Percentiles rank a stretch among this genome's conserved stretches.
phyloP scores from a whole-genome alignment of 441 rosid species.

The Daphne laureola region DNA sequence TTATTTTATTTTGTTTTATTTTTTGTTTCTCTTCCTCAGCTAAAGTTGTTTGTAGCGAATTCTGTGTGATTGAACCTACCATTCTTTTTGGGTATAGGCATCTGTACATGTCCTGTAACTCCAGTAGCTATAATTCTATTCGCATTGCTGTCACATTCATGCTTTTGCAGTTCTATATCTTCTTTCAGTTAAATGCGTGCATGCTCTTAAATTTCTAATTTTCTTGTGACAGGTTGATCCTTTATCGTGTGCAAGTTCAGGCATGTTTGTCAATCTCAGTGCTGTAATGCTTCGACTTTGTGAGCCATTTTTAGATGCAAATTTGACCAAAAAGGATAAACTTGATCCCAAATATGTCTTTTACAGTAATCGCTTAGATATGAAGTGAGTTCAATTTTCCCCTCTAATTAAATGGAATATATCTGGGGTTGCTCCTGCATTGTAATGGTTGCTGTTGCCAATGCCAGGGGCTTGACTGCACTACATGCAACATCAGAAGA shows the following conservation, averaged over 20 bases:
- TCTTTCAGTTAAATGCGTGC: slow-evolving; percentile 2
- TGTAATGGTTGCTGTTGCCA: neutral
- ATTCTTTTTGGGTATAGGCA: no score
- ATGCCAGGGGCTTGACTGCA: slow-evolving; percentile 74
- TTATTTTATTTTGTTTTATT: neutral
- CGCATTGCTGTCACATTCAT: no score
- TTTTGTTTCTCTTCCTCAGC: no score
- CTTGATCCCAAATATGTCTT: slow-evolving; percentile 82
- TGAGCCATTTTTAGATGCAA: slow-evolving; percentile 86
- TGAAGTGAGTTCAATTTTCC: slow-evolving; percentile 43
- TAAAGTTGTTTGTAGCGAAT: no score
- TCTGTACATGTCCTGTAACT: no score
- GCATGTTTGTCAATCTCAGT: slow-evolving; percentile 95
- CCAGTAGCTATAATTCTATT: no score
- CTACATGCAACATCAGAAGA: slow-evolving; percentile 89
- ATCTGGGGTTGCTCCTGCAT: no score
- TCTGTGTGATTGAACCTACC: no score
- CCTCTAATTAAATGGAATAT: no score
- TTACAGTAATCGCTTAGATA: slow-evolving; percentile 57
- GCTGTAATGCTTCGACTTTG: slow-evolving; percentile 91
- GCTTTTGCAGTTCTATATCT: neutral
- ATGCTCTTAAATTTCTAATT: no score
- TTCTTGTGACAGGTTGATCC: slow-evolving; percentile 68
- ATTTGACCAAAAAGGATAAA: slow-evolving; percentile 73
- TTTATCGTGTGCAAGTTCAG: slow-evolving; percentile 88